These are phyloP conservation scores for Ophiostoma sp. DNA, from an alignment of 2,329 filamentous ascomycete species.

Conservation along the genomic window DNA sequence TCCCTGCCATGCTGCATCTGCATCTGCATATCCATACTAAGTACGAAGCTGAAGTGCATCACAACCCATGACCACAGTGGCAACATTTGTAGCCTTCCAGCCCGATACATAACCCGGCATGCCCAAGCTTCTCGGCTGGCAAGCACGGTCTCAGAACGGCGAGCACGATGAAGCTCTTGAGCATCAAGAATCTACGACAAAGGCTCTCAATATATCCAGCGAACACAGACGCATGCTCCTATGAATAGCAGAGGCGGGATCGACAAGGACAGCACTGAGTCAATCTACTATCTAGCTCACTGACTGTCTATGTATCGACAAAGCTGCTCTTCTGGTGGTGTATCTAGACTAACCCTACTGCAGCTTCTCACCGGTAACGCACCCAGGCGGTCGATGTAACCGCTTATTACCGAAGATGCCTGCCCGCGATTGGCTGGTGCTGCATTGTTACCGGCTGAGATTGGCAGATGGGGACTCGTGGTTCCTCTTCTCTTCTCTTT, in stretches of 20 bases:
- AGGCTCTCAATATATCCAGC: background rate
- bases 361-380: conserved; percentile 8
- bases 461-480: background rate
- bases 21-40: no score
- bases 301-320: no score
- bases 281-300: no score
- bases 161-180: background rate
- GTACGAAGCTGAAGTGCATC: background rate
- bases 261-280: no score
- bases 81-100: background rate
- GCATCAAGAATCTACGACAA: no score
- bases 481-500: background rate
- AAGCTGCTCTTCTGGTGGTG: background rate
- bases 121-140: background rate
- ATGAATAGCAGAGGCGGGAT: background rate
- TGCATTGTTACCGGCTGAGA: conserved; percentile 2
- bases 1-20: background rate
- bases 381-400: background rate
- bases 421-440: background rate
- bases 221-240: background rate
- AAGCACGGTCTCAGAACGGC: background rate
- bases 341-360: background rate
- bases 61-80: background rate
- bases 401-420: background rate
- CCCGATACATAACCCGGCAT: background rate